phyloP scores from a whole-genome alignment of 2,329 filamentous ascomycete species.

The Pseudogymnoascus sp. region DNA sequence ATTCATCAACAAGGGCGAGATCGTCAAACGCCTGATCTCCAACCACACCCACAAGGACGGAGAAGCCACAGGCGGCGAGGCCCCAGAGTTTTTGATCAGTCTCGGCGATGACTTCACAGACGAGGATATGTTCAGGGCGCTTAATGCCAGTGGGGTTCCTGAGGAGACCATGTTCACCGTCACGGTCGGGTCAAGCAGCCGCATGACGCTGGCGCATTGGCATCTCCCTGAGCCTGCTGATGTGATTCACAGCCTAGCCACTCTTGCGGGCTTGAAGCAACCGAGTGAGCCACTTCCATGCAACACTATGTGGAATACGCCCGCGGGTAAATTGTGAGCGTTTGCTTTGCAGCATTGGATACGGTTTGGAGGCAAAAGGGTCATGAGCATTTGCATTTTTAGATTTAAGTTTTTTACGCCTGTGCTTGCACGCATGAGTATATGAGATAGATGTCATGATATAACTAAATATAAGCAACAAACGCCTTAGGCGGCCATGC shows the following conservation, averaged over 20 bases:
- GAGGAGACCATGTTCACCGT: slow-evolving; percentile 76
- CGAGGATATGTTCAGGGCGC: slow-evolving; percentile 89
- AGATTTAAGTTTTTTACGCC: neutral
- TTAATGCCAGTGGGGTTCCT: slow-evolving; percentile 53
- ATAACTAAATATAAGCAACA: slow-evolving; percentile 7
- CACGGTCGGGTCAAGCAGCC: slow-evolving; percentile 84
- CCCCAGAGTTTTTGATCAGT: slow-evolving; percentile 81
- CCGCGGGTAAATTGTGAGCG: slow-evolving; percentile 16
- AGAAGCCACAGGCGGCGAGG: slow-evolving; percentile 40
- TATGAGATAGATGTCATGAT: slow-evolving; percentile 8
- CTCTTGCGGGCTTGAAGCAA: slow-evolving; percentile 34
- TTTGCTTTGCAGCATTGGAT: neutral
- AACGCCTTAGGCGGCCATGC: slow-evolving; percentile 3
- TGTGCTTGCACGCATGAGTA: slow-evolving; percentile 7
- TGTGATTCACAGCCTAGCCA: slow-evolving; percentile 63
- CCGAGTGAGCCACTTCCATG: neutral
- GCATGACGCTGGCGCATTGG: slow-evolving; percentile 85
- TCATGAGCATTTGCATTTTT: slow-evolving; percentile 9
- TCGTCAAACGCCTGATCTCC: slow-evolving; percentile 73
- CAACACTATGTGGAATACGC: slow-evolving; percentile 16
- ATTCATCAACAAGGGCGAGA: slow-evolving; percentile 97
- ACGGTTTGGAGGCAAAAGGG: neutral
- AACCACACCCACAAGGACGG: slow-evolving; percentile 47
- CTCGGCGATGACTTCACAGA: slow-evolving; percentile 95
- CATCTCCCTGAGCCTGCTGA: slow-evolving; percentile 83